Evolutionary conservation across 2,329 filamentous ascomycete species (phyloP).

Genomic region (Botrytis pseudocinerea): DNA sequence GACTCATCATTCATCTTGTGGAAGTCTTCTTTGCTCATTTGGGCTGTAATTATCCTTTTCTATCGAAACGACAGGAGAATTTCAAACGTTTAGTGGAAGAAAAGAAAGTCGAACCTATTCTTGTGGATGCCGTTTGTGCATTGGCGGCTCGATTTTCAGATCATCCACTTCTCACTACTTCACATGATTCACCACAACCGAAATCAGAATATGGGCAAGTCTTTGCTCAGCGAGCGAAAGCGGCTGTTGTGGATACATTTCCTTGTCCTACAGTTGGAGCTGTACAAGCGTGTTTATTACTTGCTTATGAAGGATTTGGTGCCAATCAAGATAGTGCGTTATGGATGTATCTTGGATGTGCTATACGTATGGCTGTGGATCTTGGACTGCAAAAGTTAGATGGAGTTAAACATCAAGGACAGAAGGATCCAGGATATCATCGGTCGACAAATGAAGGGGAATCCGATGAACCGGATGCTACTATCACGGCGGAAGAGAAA

Average conservation of each 20-base stretch:
- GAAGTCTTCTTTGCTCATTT: constrained; percentile 80
- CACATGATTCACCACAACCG: constrained; percentile 50
- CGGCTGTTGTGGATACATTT: constrained; percentile 80
- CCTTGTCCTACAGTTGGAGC: constrained; percentile 80
- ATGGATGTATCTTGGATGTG: constrained; percentile 91
- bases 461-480: constrained; percentile 43
- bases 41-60: constrained; percentile 83
- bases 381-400: constrained; percentile 80
- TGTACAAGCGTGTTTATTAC: constrained; percentile 77
- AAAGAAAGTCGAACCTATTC: constrained; percentile 52
- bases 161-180: constrained; percentile 52
- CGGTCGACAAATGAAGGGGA: constrained; percentile 46
- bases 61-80: constrained; percentile 61
- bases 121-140: constrained; percentile 84
- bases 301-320: constrained; percentile 88
- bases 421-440: constrained; percentile 40
- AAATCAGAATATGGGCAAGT: constrained; percentile 71
- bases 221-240: constrained; percentile 80
- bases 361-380: constrained; percentile 80
- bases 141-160: constrained; percentile 76
- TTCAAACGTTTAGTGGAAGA: constrained; percentile 77
- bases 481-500: constrained; percentile 50
- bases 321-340: constrained; percentile 84
- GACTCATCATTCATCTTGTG: constrained; percentile 73
- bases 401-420: constrained; percentile 59